Conservation (phyloP, 257 asterid species). For the Solanum corneliomulleri region DNA sequence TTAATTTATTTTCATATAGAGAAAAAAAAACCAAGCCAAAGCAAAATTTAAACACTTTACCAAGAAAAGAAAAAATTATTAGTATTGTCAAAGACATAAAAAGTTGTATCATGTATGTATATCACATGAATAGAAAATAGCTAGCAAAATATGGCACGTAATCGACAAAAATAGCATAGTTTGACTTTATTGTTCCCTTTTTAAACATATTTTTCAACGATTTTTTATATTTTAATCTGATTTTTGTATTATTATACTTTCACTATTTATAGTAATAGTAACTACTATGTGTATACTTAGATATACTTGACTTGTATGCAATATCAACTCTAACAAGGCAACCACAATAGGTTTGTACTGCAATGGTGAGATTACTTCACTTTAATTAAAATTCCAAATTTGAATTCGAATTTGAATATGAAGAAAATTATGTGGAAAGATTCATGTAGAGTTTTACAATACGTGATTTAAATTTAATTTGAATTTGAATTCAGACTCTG, state of each 20-base stretch:
- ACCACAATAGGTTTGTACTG: neutral
- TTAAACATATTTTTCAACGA: neutral
- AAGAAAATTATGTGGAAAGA: too few species aligned
- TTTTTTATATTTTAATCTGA: neutral
- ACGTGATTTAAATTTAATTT: too few species aligned
- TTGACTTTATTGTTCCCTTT: neutral
- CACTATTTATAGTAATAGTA: neutral
- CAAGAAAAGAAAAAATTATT: neutral
- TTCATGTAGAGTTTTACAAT: too few species aligned
- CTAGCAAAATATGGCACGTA: neutral
- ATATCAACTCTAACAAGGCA: neutral
- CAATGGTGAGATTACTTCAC: neutral
- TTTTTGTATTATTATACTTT: neutral
- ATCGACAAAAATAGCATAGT: neutral
- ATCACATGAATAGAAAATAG: neutral
- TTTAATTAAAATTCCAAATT: too few species aligned
- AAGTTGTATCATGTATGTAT: neutral
- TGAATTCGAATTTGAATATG: too few species aligned
- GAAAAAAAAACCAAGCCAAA: neutral
- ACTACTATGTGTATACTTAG: neutral
- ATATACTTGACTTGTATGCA: neutral
- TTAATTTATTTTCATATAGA: neutral
- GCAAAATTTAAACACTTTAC: neutral
- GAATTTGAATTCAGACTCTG: accelerated
- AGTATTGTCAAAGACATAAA: neutral